Base-by-base conservation (phyloP, 495 filamentous ascomycete species). In the Podospora pseudopauciseta region DNA sequence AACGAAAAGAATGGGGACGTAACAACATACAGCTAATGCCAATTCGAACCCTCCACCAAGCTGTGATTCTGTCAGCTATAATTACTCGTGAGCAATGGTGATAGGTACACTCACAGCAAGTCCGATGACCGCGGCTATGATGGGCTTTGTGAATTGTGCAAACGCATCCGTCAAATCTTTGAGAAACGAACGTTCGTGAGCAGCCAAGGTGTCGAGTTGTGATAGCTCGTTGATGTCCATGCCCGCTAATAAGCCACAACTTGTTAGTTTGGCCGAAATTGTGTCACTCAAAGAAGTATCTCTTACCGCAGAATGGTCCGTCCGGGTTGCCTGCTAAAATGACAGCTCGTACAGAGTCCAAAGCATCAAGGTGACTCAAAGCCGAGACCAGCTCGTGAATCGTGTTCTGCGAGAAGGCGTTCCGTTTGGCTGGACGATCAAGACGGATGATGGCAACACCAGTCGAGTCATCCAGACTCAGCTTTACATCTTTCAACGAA, bases 161-260 rank as follows among this genome's bases (percentile, higher is more conserved):
- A 82, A 72, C n/a, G 71, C 77, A 27, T 73, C 60, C 26, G 69
- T 74, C 61, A 81, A 69, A 66, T 80, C 75, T 63, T 78, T 71
- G 18, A 83, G 74, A 61, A 76, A 83, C 23, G 20, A 23, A 23
- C 20, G 20, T 23, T 23, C 20, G 20, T 23, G 20, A 23, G 20
- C 20, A 23, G 20, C 20, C 20, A 23, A 23, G 20, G 20, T 62
- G 65, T 9, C 65, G 26, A 81, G 69, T 32, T 73, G 60, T 2
- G 70, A 67, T 20, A 82, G 68, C 62, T 81, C 78, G 30, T 70
- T 74, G 44, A 82, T 72, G 66, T 82, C 79, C 19, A 76, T 76
- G 26, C 80, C 79, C 19, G 79, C 80, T 80, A 64, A 9, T 23
- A 23, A 23, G 20, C 20, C 20, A 23, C 20, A 23, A 23, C 20